phyloP scores from a whole-genome alignment of 306 rosid genomes.

The Cicer pinnatifidum region DNA sequence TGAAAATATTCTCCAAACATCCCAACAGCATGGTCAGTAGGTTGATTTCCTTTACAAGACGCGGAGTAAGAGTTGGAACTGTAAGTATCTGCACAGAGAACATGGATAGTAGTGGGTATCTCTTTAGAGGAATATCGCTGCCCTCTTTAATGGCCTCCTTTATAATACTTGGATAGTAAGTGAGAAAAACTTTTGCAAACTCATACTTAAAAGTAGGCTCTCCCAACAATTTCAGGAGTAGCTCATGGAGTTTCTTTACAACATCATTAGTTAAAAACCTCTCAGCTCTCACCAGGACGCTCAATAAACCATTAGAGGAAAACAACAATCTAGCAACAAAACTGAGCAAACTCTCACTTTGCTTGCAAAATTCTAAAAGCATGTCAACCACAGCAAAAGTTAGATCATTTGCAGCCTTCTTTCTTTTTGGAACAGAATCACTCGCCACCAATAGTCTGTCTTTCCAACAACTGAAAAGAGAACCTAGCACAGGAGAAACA shows the following conservation, averaged over 20 bases:
- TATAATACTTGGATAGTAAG: conserved; percentile 85
- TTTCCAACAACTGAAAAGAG: conserved; percentile 71
- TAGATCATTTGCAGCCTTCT: conserved; percentile 71
- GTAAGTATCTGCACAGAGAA: conserved; percentile 98
- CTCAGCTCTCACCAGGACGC: conserved; percentile 75
- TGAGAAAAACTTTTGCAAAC: conserved; percentile 83
- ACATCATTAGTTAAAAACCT: conserved; percentile 63
- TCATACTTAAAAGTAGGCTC: conserved; percentile 88
- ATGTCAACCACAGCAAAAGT: conserved; percentile 78
- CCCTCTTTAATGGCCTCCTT: conserved; percentile 62
- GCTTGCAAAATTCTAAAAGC: conserved; percentile 84
- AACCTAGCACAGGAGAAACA: conserved; percentile 72
- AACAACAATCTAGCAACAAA: conserved; percentile 70
- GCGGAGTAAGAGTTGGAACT: conserved; percentile 89
- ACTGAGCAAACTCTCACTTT: conserved; percentile 96
- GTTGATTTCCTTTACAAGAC: conserved; percentile 89
- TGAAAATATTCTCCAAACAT: conserved; percentile 76
- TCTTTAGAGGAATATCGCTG: conserved; percentile 53
- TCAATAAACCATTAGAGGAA: conserved; percentile 63
- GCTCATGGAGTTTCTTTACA: conserved; percentile 77
- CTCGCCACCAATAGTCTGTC: conserved; percentile 55
- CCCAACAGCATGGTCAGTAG: conserved; percentile 76
- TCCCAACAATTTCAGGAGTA: conserved; percentile 84
- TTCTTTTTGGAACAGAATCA: conserved; percentile 49
- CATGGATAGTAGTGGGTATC: conserved; percentile 63